Evolutionary conservation across 2,329 filamentous ascomycete species (phyloP), one percentile per base, ranked within the genome.

Genomic region (Scolecobasidium constrictum): DNA sequence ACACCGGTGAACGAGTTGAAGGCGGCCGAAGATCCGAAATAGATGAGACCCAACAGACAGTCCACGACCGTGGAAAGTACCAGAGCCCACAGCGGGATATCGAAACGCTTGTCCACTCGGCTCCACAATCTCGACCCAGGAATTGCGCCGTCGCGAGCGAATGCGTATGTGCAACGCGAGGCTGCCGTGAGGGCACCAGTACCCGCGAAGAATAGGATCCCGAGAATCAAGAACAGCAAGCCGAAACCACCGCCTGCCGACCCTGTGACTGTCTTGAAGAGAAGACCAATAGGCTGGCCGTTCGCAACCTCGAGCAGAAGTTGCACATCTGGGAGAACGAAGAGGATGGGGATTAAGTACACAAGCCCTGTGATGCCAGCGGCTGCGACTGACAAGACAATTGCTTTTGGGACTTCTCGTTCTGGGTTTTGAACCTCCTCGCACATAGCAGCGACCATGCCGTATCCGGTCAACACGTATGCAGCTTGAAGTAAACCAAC

Each of bases 1-100:
- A 86, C 82, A 20, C 83, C 82, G 0, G 83, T 87, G 60, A 88
- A 87, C 7, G 77, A 80, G 66, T 81, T 83, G 65, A 88, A 88
- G 0, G 84, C 84, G 0, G 82, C 81, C 0, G 75, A 73, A 1
- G 78, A 83, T 7, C 84, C 84, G 49, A 88, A 86, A 64, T 85
- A 88, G 59, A 88, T 86, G 49, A 84, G 69, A 0, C 83, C 83
- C 1, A 88, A 69, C 9, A 87, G 63, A 50, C 77, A 82, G 57
- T 83, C 78, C 35, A 88, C 75, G 0, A 69, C 55, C 0, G 81
- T 79, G 0, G 81, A 85, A 2, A 88, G 67, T 3, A 78, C 64
- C 5, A 88, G 68, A 1, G 78, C 81, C 67, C 71, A 77, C 2
- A 90, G 64, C 0, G 85, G 84, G 43, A 88, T 77, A 45, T 81